Evolutionary conservation across 306 rosid species (phyloP).

Genomic region (Gillenia trifoliata): DNA sequence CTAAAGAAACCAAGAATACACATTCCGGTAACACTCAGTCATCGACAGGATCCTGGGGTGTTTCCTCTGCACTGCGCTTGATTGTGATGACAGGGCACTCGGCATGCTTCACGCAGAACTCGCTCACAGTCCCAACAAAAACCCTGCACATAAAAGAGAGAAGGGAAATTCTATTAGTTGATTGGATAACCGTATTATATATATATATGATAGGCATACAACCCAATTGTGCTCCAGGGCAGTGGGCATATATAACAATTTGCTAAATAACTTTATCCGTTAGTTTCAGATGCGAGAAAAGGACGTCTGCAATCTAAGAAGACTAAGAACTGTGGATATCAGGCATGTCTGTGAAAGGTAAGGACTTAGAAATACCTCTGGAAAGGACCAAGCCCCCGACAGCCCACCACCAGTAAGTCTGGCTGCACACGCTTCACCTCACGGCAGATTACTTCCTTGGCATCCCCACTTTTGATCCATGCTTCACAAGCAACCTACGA

Average conservation of each 20-base stretch:
- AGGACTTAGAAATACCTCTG: conserved; percentile 49
- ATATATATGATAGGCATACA: neutral
- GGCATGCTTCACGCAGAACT: conserved; percentile 87
- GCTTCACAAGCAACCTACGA: conserved; percentile 76
- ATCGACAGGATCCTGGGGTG: conserved; percentile 91
- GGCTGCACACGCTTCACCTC: conserved; percentile 70
- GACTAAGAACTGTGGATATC: neutral
- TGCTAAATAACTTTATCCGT: neutral
- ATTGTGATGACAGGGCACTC: conserved; percentile 94
- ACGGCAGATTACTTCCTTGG: conserved; percentile 73
- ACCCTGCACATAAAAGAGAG: conserved; percentile 49
- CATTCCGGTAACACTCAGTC: conserved; percentile 41
- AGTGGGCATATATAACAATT: neutral
- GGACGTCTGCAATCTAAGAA: neutral
- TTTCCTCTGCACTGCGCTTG: conserved; percentile 77
- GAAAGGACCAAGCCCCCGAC: conserved; percentile 97
- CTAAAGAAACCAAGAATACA: neutral
- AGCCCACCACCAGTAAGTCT: conserved; percentile 81
- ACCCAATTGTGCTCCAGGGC: neutral
- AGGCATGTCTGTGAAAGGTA: neutral
- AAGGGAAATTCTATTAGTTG: neutral
- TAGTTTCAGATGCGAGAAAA: neutral
- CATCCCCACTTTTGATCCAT: conserved; percentile 78
- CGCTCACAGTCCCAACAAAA: conserved; percentile 96
- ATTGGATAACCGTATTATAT: neutral